Conservation (phyloP, 371 early-diverging fungal genomes). For the Nosema bombycis region DNA sequence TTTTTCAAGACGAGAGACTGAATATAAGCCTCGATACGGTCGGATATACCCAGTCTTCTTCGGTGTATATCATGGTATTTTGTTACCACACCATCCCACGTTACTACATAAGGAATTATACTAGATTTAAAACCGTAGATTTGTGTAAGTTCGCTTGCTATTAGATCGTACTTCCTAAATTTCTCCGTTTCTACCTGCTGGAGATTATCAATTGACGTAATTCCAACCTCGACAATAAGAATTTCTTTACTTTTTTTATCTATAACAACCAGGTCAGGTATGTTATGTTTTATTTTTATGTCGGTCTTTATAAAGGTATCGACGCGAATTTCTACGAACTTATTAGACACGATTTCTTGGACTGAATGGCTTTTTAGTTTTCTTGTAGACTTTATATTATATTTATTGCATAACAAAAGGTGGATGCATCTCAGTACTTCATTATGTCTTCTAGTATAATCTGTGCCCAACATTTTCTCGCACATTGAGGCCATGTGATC, state of each 20-base stretch:
- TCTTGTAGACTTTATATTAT: neutral
- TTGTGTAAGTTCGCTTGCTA: neutral
- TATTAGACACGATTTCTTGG: neutral
- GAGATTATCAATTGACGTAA: neutral
- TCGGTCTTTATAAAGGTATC: conserved; percentile 1
- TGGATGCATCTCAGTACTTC: neutral
- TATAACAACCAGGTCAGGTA: neutral
- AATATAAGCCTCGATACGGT: neutral
- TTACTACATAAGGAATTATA: conserved; percentile 5
- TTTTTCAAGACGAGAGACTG: neutral
- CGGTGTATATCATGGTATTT: conserved; percentile 1
- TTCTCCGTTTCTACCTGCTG: neutral
- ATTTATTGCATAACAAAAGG: neutral
- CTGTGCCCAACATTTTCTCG: neutral
- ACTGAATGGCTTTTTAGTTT: neutral
- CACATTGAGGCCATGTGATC: neutral
- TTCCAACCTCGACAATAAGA: neutral
- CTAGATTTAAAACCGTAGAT: neutral
- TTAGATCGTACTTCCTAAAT: conserved; percentile 6
- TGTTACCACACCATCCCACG: conserved; percentile 1
- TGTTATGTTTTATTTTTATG: conserved; percentile 1
- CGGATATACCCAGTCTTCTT: neutral
- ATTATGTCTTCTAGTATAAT: conserved; percentile 8
- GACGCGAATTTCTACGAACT: neutral
- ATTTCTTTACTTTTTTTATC: neutral